phyloP scores from a whole-genome alignment of 2,329 filamentous ascomycete species.

The Tolypocladium nubicola region DNA sequence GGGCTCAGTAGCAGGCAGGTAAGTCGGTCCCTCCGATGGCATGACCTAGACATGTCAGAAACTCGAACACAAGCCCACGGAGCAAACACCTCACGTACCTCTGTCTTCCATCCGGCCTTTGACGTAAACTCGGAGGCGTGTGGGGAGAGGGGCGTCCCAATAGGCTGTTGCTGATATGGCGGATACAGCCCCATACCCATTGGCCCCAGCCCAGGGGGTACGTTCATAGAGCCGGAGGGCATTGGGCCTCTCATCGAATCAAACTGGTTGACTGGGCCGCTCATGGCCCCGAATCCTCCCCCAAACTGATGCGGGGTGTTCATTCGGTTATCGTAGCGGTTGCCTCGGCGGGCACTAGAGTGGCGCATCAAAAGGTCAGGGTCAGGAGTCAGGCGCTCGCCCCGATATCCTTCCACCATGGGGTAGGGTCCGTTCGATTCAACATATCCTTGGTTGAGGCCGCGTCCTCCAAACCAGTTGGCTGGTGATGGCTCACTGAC shows the following conservation, averaged over 20 bases:
- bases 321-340: slow-evolving; percentile 36
- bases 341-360: slow-evolving; percentile 30
- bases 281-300: slow-evolving; percentile 20
- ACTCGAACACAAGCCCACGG: neutral
- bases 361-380: slow-evolving; percentile 35
- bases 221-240: slow-evolving; percentile 19
- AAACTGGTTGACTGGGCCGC: slow-evolving; percentile 18
- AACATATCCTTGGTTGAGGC: slow-evolving; percentile 25
- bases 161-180: slow-evolving; percentile 43
- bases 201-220: slow-evolving; percentile 22
- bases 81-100: slow-evolving; percentile 27
- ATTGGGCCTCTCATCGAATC: slow-evolving; percentile 26
- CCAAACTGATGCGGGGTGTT: slow-evolving; percentile 21
- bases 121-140: slow-evolving; percentile 66
- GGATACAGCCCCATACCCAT: slow-evolving; percentile 34
- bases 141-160: slow-evolving; percentile 58
- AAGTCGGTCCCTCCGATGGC: slow-evolving; percentile 56
- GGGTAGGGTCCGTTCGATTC: slow-evolving; percentile 27
- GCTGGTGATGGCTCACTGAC: slow-evolving; percentile 23
- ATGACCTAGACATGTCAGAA: slow-evolving; percentile 26
- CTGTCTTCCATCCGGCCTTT: slow-evolving; percentile 41
- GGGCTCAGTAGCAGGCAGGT: slow-evolving; percentile 78
- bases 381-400: slow-evolving; percentile 37
- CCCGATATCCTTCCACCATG: slow-evolving; percentile 29
- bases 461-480: slow-evolving; percentile 35